Evolutionary conservation across 139 green algal species (phyloP), one percentile per base, ranked within the genome.

Genomic region (Yamagishiella unicocca): DNA sequence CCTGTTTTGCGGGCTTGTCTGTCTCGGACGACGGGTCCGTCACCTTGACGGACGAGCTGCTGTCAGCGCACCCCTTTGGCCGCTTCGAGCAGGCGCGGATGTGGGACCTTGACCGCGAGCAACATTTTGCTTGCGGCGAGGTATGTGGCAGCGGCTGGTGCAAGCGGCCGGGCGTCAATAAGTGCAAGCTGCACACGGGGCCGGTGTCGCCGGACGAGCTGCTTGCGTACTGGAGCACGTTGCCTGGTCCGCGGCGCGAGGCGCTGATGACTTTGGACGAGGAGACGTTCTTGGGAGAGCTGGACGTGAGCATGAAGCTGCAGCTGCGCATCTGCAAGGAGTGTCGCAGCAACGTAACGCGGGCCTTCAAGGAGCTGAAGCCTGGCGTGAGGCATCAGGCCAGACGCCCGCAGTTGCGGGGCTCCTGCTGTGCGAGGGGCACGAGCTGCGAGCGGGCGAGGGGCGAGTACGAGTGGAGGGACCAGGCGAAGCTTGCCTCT

Each of bases 341-440:
- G 45, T 86, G 80, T 43, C 61, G 82, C 40, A 82, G 82, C 50
- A 88, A 88, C 40, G 82, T 88, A 7, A 88, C 70, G 50, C 82
- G 82, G 42, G 82, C 82, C 0, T 88, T 88, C 82, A 88, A 88
- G 53, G 82, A 88, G 82, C 82, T 88, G 24, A 88, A 88, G 53
- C 82, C 82, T 9, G 82, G 53, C 82, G 82, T 0, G 82, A 88
- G 35, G 82, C 37, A 5, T 27, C 53, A 5, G 68, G 42, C 10
- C 78, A 73, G 40, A 6, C 80, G 12, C 38, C 22, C 1, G 46
- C 66, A 33, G 62, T 29, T 1, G 17, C 68, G 25, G 68, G 68
- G 35, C 84, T 93, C 67, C 73, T 89, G 50, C 70, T 93, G 25
- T 93, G 90, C 33, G 67, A 88, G 35, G 85, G 75, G 21, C 85